These are phyloP conservation scores for Ormosia emarginata DNA, from an alignment of 306 rosid genomes.

Conservation along the genomic window DNA sequence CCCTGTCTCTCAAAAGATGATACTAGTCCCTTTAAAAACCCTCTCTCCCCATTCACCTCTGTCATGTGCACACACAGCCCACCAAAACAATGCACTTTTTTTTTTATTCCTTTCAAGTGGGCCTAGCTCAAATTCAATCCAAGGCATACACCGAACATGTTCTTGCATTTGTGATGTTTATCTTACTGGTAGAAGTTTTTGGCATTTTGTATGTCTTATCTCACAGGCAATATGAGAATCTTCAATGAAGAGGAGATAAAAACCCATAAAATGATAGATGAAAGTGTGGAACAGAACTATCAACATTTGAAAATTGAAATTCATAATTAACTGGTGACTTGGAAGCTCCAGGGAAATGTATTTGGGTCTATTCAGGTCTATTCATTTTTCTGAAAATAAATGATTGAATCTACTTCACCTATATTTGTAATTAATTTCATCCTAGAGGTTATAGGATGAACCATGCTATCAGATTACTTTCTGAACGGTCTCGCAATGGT, in stretches of 20 bases:
- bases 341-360: neutral
- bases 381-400: neutral
- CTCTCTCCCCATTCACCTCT: too few species aligned
- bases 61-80: too few species aligned
- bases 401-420: neutral
- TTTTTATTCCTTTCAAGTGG: too few species aligned
- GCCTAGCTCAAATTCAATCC: too few species aligned
- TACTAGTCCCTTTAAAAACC: too few species aligned
- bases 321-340: neutral
- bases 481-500: neutral
- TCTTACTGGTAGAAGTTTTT: neutral
- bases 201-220: neutral
- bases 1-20: too few species aligned
- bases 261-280: neutral
- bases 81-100: too few species aligned
- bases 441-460: neutral
- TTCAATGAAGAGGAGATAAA: neutral
- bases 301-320: neutral
- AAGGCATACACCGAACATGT: too few species aligned
- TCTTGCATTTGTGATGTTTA: neutral
- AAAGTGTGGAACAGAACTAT: neutral
- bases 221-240: neutral
- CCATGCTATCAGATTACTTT: neutral
- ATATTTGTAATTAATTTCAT: neutral
- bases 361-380: neutral